Evolutionary conservation across 2,329 filamentous ascomycete species (phyloP).

Genomic region (Xylaria arbuscula): DNA sequence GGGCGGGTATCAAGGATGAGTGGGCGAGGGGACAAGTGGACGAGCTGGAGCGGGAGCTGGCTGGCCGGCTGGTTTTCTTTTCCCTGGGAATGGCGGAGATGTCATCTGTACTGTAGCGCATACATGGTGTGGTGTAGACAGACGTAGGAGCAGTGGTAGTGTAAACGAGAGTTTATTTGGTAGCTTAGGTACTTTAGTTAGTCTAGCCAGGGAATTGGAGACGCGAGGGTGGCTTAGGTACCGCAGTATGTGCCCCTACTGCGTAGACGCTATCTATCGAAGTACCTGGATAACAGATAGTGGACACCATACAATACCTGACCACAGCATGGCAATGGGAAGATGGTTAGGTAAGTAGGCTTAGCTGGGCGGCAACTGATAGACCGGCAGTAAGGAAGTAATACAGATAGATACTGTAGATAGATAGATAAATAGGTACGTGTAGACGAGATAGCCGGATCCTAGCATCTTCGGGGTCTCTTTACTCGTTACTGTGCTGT

Average conservation of each 20-base stretch:
- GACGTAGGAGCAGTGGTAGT: neutral
- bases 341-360: neutral
- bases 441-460: neutral
- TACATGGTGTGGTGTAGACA: neutral
- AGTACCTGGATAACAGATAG: neutral
- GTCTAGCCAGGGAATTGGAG: constrained; percentile 1
- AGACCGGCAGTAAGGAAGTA: neutral
- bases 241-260: neutral
- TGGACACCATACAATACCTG: constrained; percentile 2
- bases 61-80: constrained; percentile 15
- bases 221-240: constrained; percentile 2
- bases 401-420: too few species aligned
- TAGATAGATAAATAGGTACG: too few species aligned
- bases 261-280: neutral
- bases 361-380: constrained; percentile 5
- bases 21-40: constrained; percentile 5
- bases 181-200: neutral
- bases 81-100: constrained; percentile 4
- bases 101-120: neutral
- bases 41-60: constrained; percentile 6
- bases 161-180: constrained; percentile 18
- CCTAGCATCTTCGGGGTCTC: neutral
- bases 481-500: constrained; percentile 8
- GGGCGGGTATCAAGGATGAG: constrained; percentile 30
- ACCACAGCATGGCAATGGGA: neutral